Percentiles rank a stretch among this genome's conserved stretches.
These are phyloP conservation scores for Lentinula lateritia DNA, from an alignment of 768 basidiomycete species.

Conservation along the genomic window DNA sequence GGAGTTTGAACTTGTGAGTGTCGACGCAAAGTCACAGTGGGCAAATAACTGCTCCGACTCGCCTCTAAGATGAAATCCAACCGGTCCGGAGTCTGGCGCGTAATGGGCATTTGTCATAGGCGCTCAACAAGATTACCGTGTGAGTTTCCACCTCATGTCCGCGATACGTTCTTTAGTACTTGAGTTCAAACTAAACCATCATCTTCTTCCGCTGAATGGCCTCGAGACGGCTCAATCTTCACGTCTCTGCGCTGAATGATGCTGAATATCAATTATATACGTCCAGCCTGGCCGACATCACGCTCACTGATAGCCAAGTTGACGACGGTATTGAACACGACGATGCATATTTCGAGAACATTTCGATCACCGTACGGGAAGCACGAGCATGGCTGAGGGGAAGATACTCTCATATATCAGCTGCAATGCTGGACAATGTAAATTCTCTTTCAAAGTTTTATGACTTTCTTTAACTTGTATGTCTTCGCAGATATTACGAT, in stretches of 20 bases:
- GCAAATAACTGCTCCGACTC: too few relatives aligned
- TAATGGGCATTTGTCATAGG: neutral
- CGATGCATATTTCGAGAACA: slow-evolving; percentile 50
- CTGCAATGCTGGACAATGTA: slow-evolving; percentile 54
- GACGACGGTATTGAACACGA: slow-evolving; percentile 23
- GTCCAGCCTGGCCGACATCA: slow-evolving; percentile 48
- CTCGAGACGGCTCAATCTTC: slow-evolving; percentile 29
- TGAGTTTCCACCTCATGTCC: neutral
- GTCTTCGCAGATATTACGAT: slow-evolving; percentile 48
- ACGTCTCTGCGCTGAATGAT: slow-evolving; percentile 73
- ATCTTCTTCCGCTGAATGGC: neutral
- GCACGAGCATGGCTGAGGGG: slow-evolving; percentile 73
- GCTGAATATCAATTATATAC: slow-evolving; percentile 69
- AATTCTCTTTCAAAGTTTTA: slow-evolving; percentile 16
- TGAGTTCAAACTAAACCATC: neutral
- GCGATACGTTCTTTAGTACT: neutral
- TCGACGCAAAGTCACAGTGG: neutral
- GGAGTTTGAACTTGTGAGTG: neutral
- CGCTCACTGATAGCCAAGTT: slow-evolving; percentile 24
- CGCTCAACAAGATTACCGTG: neutral
- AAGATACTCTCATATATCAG: slow-evolving; percentile 51
- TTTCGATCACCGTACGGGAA: slow-evolving; percentile 55
- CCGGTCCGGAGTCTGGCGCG: neutral
- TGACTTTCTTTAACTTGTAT: neutral
- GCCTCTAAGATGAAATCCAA: too few relatives aligned